phyloP scores from a whole-genome alignment of 106 monocot species.

The Dactylorhiza incarnata region DNA sequence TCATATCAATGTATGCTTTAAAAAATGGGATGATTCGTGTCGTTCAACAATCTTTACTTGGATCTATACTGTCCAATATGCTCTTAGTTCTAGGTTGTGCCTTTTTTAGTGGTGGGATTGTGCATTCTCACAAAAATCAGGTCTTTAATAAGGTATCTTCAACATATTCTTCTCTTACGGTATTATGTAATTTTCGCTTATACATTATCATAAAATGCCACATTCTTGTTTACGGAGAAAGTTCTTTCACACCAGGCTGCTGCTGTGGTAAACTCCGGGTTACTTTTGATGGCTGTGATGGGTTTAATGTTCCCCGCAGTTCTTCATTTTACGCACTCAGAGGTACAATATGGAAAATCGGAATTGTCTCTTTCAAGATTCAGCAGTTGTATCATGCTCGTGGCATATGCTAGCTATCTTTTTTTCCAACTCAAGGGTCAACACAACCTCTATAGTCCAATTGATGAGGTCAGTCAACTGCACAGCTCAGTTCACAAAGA shows the following conservation, averaged over 20 bases:
- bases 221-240: slow-evolving; percentile 4
- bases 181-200: background rate
- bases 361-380: slow-evolving; percentile 89
- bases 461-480: slow-evolving; percentile 43
- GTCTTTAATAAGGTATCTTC: slow-evolving; percentile 79
- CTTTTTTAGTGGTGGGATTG: slow-evolving; percentile 83
- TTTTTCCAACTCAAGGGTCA: slow-evolving; percentile 87
- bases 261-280: slow-evolving; percentile 90
- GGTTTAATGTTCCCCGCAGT: slow-evolving; percentile 93
- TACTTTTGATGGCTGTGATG: slow-evolving; percentile 95
- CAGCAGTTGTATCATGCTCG: slow-evolving; percentile 93
- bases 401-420: slow-evolving; percentile 92
- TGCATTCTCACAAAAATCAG: slow-evolving; percentile 73
- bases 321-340: slow-evolving; percentile 94
- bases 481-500: background rate
- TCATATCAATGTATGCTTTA: slow-evolving; percentile 94
- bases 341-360: slow-evolving; percentile 93
- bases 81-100: slow-evolving; percentile 95
- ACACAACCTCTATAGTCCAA: slow-evolving; percentile 49
- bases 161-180: background rate
- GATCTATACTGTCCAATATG: slow-evolving; percentile 97
- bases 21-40: slow-evolving; percentile 94
- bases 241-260: slow-evolving; percentile 52
- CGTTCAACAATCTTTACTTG: slow-evolving; percentile 92
- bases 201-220: background rate